Evolutionary conservation across 208 protist species (phyloP).

Genomic region (Porcisia hertigi): DNA sequence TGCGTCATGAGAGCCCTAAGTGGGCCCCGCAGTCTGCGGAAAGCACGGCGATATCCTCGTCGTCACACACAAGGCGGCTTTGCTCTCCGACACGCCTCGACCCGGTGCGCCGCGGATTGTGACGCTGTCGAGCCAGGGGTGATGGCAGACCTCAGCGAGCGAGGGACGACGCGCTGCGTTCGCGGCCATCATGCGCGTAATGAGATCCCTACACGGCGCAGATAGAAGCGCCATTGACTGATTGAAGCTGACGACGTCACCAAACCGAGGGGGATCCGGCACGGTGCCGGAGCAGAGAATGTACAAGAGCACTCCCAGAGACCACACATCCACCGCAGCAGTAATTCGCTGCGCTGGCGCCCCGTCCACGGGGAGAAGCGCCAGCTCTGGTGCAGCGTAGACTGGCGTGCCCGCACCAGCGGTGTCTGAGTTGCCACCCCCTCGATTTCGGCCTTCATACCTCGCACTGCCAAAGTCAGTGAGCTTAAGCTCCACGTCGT

Average conservation of each 20-base stretch:
- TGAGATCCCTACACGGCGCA: slow-evolving; percentile 39
- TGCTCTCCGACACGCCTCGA: slow-evolving; percentile 12
- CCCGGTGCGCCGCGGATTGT: slow-evolving; percentile 17
- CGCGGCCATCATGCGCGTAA: slow-evolving; percentile 41
- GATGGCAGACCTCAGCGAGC: slow-evolving; percentile 36
- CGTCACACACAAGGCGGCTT: slow-evolving; percentile 33
- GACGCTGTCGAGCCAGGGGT: slow-evolving; percentile 48
- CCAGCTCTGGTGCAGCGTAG: slow-evolving; percentile 78
- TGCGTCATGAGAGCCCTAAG: background rate
- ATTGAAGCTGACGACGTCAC: slow-evolving; percentile 23
- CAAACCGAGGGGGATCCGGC: slow-evolving; percentile 31
- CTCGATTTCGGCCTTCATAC: slow-evolving; percentile 35
- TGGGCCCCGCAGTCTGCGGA: background rate
- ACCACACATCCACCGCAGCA: slow-evolving; percentile 68
- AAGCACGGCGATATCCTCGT: slow-evolving; percentile 29
- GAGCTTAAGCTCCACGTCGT: slow-evolving; percentile 56
- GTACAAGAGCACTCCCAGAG: slow-evolving; percentile 74
- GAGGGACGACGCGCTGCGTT: slow-evolving; percentile 36
- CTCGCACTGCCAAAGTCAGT: slow-evolving; percentile 83
- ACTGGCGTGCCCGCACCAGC: slow-evolving; percentile 41
- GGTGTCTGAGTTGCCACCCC: slow-evolving; percentile 15
- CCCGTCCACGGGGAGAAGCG: background rate
- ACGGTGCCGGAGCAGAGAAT: slow-evolving; percentile 72
- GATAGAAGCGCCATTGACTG: slow-evolving; percentile 42
- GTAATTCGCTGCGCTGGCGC: slow-evolving; percentile 11